A percentile compares a stretch with the other conserved stretches of the same genome.
phyloP scores from a whole-genome alignment of 805 yeast genomes.

The Starmerella etchellsii region DNA sequence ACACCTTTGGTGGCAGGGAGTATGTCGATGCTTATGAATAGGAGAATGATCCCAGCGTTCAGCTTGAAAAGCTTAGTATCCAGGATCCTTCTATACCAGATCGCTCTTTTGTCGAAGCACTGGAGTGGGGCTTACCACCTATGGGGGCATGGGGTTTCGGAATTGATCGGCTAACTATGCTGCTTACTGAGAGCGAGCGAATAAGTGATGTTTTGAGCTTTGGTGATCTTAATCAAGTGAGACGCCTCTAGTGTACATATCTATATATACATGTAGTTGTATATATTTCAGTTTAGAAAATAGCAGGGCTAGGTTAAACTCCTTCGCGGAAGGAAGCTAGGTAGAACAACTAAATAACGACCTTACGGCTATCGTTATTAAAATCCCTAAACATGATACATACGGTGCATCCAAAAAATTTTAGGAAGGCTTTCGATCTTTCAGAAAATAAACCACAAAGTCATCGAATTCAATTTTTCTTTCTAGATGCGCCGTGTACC shows the following conservation, averaged over 20 bases:
- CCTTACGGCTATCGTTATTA: no score
- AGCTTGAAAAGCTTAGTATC: conserved; percentile 43
- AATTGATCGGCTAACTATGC: conserved; percentile 75
- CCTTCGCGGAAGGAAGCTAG: no score
- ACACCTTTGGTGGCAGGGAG: conserved; percentile 67
- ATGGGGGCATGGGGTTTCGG: conserved; percentile 99
- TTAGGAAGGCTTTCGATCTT: no score
- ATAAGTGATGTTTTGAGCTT: conserved; percentile 30
- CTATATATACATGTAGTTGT: not conserved
- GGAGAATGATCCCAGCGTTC: conserved; percentile 76
- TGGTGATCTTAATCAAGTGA: conserved; percentile 16
- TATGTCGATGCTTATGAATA: conserved; percentile 91
- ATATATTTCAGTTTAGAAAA: no score
- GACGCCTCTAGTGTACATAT: conserved; percentile 7
- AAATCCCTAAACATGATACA: no score
- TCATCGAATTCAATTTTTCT: no score
- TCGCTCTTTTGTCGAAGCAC: conserved; percentile 49
- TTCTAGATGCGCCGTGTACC: no score
- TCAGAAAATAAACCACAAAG: no score
- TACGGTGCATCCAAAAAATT: no score
- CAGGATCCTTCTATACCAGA: conserved; percentile 58
- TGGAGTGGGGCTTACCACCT: conserved; percentile 94
- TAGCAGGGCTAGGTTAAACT: no score
- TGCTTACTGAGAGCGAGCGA: conserved; percentile 47
- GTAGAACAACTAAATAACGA: no score